phyloP scores from a whole-genome alignment of 148 eudicot species.

The Camellia japonica region DNA sequence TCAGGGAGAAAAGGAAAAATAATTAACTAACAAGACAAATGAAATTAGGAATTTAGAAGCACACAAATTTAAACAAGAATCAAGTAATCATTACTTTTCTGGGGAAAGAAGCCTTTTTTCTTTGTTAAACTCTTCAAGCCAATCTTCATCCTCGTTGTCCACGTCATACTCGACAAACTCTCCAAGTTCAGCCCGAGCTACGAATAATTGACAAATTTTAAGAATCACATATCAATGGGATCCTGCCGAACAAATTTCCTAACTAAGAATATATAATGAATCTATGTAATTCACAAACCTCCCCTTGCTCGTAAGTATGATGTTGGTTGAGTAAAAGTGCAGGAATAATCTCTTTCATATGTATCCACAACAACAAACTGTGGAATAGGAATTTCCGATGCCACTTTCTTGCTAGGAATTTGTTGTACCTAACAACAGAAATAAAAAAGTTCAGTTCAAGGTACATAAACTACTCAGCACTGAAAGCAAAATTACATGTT shows the following conservation, averaged over 20 bases:
- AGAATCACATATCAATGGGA: not conserved
- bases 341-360: constrained; percentile 92
- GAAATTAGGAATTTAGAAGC: not conserved
- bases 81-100: constrained; percentile 52
- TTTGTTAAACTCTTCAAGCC: constrained; percentile 76
- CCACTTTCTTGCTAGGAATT: constrained; percentile 60
- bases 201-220: constrained; percentile 25
- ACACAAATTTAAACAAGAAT: not conserved
- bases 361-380: constrained; percentile 80
- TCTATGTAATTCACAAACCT: constrained; percentile 44
- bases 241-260: not conserved
- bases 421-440: constrained; percentile 56
- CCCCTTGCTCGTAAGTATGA: constrained; percentile 94
- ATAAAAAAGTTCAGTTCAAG: not conserved
- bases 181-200: constrained; percentile 94
- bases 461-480: not conserved
- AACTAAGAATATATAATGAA: not conserved
- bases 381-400: constrained; percentile 89
- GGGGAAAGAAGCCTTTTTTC: constrained; percentile 60
- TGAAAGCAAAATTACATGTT: not conserved
- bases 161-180: constrained; percentile 96
- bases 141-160: constrained; percentile 94
- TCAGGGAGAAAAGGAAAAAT: not conserved
- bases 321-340: constrained; percentile 71
- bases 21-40: not conserved